Base-by-base conservation (phyloP, 768 basidiomycete genomes). In the Cytidiella melzeri region DNA sequence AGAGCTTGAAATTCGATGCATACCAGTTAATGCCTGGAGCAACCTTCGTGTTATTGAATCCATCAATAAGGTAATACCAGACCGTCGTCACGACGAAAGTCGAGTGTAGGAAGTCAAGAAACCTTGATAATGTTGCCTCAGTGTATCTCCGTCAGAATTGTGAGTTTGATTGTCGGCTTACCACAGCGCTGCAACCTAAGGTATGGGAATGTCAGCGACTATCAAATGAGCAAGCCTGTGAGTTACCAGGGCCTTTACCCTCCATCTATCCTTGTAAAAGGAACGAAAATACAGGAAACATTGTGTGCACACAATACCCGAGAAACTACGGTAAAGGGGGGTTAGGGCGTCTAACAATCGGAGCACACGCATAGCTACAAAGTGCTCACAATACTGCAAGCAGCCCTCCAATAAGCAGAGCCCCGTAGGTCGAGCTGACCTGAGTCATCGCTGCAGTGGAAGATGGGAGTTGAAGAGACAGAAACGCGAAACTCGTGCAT, bases 271-370 rank as follows among this genome's bases (percentile, higher is more conserved):
- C n/a, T 39, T 23, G 5, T 41, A 28, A 37, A 52, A 57, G 0
- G 27, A 15, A 26, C 44, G 40, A 20, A 37, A 41, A 41, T 57
- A 57, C 24, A 48, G 15, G 40, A 55, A 47, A n/a, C 41, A 50
- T 21, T 57, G 56, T 11, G 53, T 55, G 11, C 50, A 13, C 2
- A 57, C 56, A 11, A 55, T 40, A 19, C 56, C 56, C 10, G 56
- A 54, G 3, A 57, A 41, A 41, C 56, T 57, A 44, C 4, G 1
- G 7, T 15, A 15, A 7, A 34, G 30, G 30, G 15, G 30, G 30
- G n/a, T n/a, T n/a, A n/a, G n/a, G n/a, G n/a, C n/a, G n/a, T n/a
- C n/a, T n/a, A n/a, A n/a, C n/a, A n/a, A n/a, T n/a, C n/a, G n/a
- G n/a, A n/a, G n/a, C n/a, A n/a, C n/a, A n/a, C n/a, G n/a, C n/a